Evolutionary conservation across 2,329 filamentous ascomycete species (phyloP).

Genomic region (Fusarium heterosporum): DNA sequence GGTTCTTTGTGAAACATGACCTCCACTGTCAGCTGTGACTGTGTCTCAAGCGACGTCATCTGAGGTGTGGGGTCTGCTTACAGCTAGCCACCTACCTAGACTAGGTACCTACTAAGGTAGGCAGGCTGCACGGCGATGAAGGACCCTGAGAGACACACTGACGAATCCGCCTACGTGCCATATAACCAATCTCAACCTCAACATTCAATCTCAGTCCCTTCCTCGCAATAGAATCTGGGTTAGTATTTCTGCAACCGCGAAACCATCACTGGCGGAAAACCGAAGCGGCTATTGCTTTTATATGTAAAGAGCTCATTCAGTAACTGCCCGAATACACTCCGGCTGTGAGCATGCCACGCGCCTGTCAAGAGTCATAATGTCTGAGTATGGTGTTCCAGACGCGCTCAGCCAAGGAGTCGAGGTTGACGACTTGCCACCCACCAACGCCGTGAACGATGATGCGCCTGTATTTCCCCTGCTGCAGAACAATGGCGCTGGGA

Average conservation of each 20-base stretch:
- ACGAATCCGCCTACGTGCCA: background rate
- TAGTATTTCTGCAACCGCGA: background rate
- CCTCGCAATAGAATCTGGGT: background rate
- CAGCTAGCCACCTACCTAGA: background rate
- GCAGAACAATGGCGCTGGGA: slow-evolving; percentile 52
- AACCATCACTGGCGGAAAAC: background rate
- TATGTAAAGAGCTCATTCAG: background rate
- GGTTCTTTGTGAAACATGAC: background rate
- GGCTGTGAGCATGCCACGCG: slow-evolving; percentile 23
- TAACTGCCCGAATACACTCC: slow-evolving; percentile 3
- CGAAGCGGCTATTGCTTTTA: background rate
- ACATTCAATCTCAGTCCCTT: background rate
- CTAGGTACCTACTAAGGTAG: too few relatives aligned
- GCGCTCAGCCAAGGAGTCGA: slow-evolving; percentile 34
- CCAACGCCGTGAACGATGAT: slow-evolving; percentile 34
- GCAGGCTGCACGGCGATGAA: slow-evolving; percentile 21
- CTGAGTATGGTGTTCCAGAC: slow-evolving; percentile 44
- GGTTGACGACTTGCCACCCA: slow-evolving; percentile 31
- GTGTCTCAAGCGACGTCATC: slow-evolving; percentile 32
- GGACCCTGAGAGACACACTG: slow-evolving; percentile 13
- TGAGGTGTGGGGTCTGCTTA: slow-evolving; percentile 25
- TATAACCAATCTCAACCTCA: background rate
- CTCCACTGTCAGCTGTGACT: too few relatives aligned
- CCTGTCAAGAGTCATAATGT: slow-evolving; percentile 35
- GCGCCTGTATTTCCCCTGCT: slow-evolving; percentile 52